phyloP scores from a whole-genome alignment of 2,329 filamentous ascomycete species.

The Biscogniauxia mediterranea region DNA sequence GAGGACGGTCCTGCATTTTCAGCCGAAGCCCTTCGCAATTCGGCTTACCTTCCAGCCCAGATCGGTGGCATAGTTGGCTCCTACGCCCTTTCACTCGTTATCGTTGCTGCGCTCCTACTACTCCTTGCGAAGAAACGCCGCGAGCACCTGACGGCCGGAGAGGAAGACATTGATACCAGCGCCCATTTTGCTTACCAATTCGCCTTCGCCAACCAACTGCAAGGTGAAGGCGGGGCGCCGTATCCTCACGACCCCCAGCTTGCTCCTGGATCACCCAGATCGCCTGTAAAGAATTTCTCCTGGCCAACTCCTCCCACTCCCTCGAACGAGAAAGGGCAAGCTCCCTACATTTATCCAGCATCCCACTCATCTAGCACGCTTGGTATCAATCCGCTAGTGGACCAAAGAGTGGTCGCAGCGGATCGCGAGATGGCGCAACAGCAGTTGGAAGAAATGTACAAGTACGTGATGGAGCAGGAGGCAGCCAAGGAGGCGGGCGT shows the following conservation, averaged over 20 bases:
- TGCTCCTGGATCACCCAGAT: conserved; percentile 36
- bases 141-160: conserved; percentile 50
- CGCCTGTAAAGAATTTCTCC: conserved; percentile 48
- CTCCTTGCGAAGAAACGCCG: conserved; percentile 56
- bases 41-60: conserved; percentile 70
- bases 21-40: conserved; percentile 57
- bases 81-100: conserved; percentile 74
- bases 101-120: conserved; percentile 68
- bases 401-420: conserved; percentile 70
- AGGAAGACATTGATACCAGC: conserved; percentile 44
- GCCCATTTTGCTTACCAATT: conserved; percentile 30
- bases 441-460: conserved; percentile 88
- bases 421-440: conserved; percentile 74
- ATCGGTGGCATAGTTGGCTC: conserved; percentile 80
- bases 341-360: conserved; percentile 47
- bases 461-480: conserved; percentile 88
- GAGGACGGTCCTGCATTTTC: conserved; percentile 61
- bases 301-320: conserved; percentile 42
- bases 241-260: conserved; percentile 20
- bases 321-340: conserved; percentile 27
- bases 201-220: conserved; percentile 22
- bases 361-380: conserved; percentile 49
- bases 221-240: conserved; percentile 17
- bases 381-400: conserved; percentile 69
- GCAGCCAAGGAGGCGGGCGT: conserved; percentile 60